Percentiles rank a stretch among this genome's conserved stretches.
phyloP scores from a whole-genome alignment of 2,329 filamentous ascomycete species.

The Aspergillus sp. region DNA sequence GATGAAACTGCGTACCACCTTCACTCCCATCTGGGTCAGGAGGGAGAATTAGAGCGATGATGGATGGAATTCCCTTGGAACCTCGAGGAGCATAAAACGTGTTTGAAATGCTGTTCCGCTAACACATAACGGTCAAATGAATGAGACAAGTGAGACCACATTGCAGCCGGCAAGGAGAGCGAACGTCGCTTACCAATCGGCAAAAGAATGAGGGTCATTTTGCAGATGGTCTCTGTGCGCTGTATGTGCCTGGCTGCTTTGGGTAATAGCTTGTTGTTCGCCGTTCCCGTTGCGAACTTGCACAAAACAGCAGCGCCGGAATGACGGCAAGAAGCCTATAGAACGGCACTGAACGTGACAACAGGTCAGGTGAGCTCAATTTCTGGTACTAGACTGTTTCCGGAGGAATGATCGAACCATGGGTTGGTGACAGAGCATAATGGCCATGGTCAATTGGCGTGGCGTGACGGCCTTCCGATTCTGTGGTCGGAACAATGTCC shows the following conservation, averaged over 20 bases:
- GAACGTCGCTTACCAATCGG: not conserved
- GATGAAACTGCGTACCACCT: not conserved
- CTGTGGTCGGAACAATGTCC: too few species aligned
- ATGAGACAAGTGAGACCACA: not conserved
- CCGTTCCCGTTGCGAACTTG: too few species aligned
- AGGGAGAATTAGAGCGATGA: not conserved
- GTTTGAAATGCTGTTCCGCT: not conserved
- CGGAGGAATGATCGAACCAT: too few species aligned
- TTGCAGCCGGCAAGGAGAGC: conserved; percentile 3
- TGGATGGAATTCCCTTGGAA: not conserved
- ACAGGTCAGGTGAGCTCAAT: too few species aligned
- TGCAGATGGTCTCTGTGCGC: conserved; percentile 1
- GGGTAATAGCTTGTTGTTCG: not conserved
- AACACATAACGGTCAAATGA: not conserved
- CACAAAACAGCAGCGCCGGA: too few species aligned
- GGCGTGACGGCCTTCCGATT: too few species aligned
- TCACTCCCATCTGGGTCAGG: not conserved
- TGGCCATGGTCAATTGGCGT: too few species aligned
- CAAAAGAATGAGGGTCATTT: not conserved
- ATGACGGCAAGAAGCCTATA: too few species aligned
- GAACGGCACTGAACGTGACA: too few species aligned
- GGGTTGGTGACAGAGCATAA: too few species aligned
- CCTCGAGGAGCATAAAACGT: not conserved
- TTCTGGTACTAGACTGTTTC: too few species aligned
- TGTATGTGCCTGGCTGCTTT: not conserved